Evolutionary conservation across 1,284 basidiomycete species (phyloP), one percentile per base, ranked within the genome.

Genomic region (Melanopsichium pennsylvanicum): DNA sequence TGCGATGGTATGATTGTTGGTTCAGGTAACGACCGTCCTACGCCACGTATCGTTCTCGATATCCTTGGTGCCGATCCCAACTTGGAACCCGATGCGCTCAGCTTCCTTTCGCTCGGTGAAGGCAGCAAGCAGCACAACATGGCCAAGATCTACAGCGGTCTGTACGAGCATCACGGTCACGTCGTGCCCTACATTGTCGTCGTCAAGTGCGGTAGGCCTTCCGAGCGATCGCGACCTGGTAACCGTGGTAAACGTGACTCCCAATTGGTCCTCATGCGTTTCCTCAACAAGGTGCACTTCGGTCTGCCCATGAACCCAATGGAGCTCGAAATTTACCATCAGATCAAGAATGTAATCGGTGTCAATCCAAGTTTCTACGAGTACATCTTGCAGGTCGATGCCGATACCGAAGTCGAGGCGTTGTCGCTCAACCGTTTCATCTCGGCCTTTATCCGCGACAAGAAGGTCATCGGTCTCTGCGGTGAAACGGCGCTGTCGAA

Each of bases 1-100:
- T 98, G 96, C 79, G 95, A 99, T 82, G 95, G 96, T 74, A 98
- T 94, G 87, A 97, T 99, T 71, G 91, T 97, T 61, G 95, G 96
- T 81, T 90, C 90, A 13, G 93, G 93, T 4, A 97, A 97, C 82
- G 83, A 84, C 47, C 70, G 79, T 6, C 81, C 83, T 4, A 84
- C 83, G 8, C 83, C 83, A 15, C 75, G 92, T 41, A 97, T 99
- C 68, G 94, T 97, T 3, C 85, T 98, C 40, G 95, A 98, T 80
- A 93, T 98, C 67, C 88, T 99, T 15, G 96, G 96, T 50, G 92
- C 90, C 2, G 93, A 96, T 80, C 88, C 93, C 0, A 92, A 92
- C 71, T 84, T 91, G 39, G 93, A 98, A 73, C 93, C 95, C 0
- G 95, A 97, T 81, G 92, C 94, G 5, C 85, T 98, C 60, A 90